Base-by-base conservation (phyloP, 2,329 filamentous ascomycete species). In the Trichoderma sp. region DNA sequence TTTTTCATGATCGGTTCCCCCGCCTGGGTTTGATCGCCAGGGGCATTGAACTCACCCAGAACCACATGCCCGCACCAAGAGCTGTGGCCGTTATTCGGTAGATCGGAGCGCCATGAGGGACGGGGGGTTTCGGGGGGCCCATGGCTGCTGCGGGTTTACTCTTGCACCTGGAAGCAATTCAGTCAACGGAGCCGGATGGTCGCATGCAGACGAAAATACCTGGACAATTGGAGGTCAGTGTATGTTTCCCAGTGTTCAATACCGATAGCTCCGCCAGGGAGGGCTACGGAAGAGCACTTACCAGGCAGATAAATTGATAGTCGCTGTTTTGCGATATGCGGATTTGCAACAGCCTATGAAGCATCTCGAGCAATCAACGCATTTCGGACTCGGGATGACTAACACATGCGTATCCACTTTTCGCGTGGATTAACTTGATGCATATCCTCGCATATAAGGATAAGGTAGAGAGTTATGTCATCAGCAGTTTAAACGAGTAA, bases 1-100 rank as follows among this genome's bases (percentile, higher is more conserved):
- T 13, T 37, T 39, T 25, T 25, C 15, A 17, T 34, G 3, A 15
- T 9, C 10, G 8, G 27, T 57, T 22, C 29, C n/a, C n/a, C 37
- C 13, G 37, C 9, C 27, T 10, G 10, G 15, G 17, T 27, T 6
- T 5, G 17, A 4, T 19, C n/a, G 32, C n/a, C 17, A 42, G 48
- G 17, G 37, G 57, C 17, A 29, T 42, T 61, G 32, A 9, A 61
- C 67, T 61, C 9, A 69, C 67, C 67, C 67, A 69, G 37, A 69
- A 69, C 67, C 67, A 69, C 67, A 69, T 69, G 50, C 67, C 92
- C 66, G 95, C 95, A 73, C 93, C 92, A 71, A 99, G 85, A 70
- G 90, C 92, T 53, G 93, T 97, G 56, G 92, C 94, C 68, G 90
- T 87, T 80, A 94, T 91, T 78, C 92, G 89, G 84, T 98, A 97